phyloP scores from a whole-genome alignment of 179 eudicot species.

The Monotropa hypopitys region DNA sequence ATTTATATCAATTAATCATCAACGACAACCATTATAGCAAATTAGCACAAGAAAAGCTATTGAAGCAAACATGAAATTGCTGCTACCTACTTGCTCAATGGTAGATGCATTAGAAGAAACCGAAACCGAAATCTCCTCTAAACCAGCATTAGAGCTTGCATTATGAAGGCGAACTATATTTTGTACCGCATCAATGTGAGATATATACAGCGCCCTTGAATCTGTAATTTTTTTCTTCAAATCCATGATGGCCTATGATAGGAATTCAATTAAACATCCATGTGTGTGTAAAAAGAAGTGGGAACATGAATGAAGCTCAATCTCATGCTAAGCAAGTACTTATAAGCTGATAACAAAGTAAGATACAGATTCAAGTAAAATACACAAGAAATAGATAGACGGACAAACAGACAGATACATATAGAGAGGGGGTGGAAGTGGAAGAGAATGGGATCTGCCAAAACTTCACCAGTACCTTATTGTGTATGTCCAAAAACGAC shows the following conservation, averaged over 20 bases:
- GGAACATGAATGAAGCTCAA: neutral
- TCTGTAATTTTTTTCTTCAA: slow-evolving; percentile 60
- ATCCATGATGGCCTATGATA: slow-evolving; percentile 40
- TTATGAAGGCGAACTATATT: slow-evolving; percentile 89
- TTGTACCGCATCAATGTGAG: slow-evolving; percentile 83
- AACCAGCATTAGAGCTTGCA: slow-evolving; percentile 58
- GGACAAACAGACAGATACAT: neutral
- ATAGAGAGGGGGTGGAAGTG: neutral
- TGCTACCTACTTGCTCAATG: slow-evolving; percentile 44
- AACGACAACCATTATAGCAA: neutral
- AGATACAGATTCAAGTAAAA: neutral
- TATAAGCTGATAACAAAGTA: neutral
- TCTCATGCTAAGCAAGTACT: neutral
- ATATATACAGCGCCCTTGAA: slow-evolving; percentile 48
- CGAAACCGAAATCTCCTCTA: slow-evolving; percentile 68
- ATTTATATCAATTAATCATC: neutral
- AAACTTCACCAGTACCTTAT: slow-evolving; percentile 38
- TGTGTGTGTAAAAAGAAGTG: neutral
- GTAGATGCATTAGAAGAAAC: slow-evolving; percentile 48
- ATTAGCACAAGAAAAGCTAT: neutral
- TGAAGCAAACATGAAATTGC: neutral
- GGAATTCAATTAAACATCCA: slow-evolving; percentile 4
- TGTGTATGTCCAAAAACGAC: slow-evolving; percentile 47
- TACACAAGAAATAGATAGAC: neutral
- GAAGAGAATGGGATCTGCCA: neutral